These are phyloP conservation scores for Fusarium illudens DNA, from an alignment of 2,329 filamentous ascomycete genomes.

Conservation along the genomic window DNA sequence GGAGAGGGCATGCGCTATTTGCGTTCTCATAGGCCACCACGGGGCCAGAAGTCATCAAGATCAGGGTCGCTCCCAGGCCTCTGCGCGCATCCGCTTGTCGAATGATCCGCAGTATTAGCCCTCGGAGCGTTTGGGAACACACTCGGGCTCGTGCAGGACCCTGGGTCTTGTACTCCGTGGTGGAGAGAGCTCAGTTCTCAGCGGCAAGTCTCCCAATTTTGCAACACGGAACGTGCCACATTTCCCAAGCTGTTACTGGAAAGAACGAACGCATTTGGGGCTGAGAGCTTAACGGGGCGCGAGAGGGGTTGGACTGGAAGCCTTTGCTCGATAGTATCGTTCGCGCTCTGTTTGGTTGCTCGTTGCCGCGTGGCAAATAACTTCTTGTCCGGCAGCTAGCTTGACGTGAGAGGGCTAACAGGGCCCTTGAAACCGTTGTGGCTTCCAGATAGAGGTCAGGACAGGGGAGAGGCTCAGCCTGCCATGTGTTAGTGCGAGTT, in stretches of 20 bases:
- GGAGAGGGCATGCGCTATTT: conserved; percentile 33
- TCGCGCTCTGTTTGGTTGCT: background rate
- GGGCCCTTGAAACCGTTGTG: conserved; percentile 27
- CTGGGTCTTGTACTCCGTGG: background rate
- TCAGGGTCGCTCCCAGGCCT: conserved; percentile 5
- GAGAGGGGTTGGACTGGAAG: background rate
- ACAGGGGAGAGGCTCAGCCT: conserved; percentile 22
- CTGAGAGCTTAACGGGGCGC: background rate
- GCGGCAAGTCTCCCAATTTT: background rate
- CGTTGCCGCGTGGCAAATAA: conserved; percentile 1
- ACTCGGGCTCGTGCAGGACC: background rate
- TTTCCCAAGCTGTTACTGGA: background rate
- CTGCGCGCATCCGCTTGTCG: conserved; percentile 16
- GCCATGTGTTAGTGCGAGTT: conserved; percentile 4
- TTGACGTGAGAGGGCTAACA: conserved; percentile 8
- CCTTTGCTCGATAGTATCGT: background rate
- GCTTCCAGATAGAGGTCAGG: conserved; percentile 19
- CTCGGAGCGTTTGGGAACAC: conserved; percentile 1
- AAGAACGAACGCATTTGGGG: background rate
- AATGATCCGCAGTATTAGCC: conserved; percentile 22
- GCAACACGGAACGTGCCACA: conserved; percentile 11
- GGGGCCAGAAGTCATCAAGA: conserved; percentile 8
- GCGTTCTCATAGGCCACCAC: conserved; percentile 7
- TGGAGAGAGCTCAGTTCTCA: conserved; percentile 3
- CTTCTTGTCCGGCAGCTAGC: background rate